Evolutionary conservation across 768 basidiomycete species (phyloP).

Genomic region (Podaxis sp.): DNA sequence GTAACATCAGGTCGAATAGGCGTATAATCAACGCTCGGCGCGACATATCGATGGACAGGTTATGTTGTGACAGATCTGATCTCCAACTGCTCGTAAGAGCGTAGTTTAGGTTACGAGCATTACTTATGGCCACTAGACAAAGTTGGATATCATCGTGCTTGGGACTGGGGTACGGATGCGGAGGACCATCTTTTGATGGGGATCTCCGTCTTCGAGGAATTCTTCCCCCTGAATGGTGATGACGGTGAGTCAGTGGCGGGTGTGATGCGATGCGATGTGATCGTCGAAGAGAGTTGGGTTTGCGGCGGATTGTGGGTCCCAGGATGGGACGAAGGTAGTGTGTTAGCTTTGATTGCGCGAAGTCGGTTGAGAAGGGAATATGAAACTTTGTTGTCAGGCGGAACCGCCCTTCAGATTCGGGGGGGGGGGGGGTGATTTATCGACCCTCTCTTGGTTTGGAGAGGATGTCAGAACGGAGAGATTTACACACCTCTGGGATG

Average conservation of each 20-base stretch:
- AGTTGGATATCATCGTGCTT: not conserved
- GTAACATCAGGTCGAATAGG: not conserved
- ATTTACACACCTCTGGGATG: constrained; percentile 49
- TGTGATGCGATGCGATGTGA: not conserved
- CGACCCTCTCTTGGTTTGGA: constrained; percentile 13
- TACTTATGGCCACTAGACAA: not conserved
- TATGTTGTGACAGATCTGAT: not conserved
- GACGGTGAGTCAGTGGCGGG: not conserved
- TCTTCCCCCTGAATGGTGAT: constrained; percentile 47
- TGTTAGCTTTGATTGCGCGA: not conserved
- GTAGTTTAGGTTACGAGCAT: not conserved
- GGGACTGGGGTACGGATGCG: constrained; percentile 39
- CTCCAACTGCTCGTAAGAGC: not conserved
- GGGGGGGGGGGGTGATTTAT: not conserved
- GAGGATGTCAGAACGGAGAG: constrained; percentile 14
- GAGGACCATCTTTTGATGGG: constrained; percentile 80
- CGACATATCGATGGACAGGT: not conserved
- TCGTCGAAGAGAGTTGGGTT: not conserved
- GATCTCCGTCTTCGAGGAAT: constrained; percentile 81
- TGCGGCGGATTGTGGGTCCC: constrained; percentile 1
- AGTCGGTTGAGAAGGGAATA: not conserved
- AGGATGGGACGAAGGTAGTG: not conserved
- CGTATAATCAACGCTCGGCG: not conserved
- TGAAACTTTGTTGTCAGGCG: not conserved
- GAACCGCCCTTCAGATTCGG: not conserved